Percentiles rank a stretch among this genome's conserved stretches.
Conservation (phyloP, 2,329 filamentous ascomycete species). For the Paraconiothyrium sp. region DNA sequence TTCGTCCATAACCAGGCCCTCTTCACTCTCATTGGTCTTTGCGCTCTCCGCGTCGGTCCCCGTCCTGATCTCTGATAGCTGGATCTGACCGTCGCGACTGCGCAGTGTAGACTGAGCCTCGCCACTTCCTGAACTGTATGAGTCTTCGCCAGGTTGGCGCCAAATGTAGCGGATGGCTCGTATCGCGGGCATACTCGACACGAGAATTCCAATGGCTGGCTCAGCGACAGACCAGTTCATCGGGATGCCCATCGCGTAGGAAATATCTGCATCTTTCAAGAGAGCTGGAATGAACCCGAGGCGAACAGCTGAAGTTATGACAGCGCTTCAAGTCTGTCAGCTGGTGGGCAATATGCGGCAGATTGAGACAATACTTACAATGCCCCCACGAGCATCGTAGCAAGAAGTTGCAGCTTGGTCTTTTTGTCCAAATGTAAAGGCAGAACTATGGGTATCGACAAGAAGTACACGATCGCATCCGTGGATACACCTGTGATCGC, state of each 20-base stretch:
- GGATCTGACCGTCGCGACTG: slow-evolving; percentile 25
- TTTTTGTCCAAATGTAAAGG: slow-evolving; percentile 32
- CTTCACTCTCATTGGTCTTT: slow-evolving; percentile 23
- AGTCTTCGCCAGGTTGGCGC: slow-evolving; percentile 20
- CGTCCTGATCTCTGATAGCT: slow-evolving; percentile 22
- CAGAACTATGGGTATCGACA: slow-evolving; percentile 32
- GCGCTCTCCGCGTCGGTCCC: slow-evolving; percentile 14
- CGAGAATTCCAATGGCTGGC: slow-evolving; percentile 31
- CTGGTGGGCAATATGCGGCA: neutral
- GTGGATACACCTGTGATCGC: slow-evolving; percentile 33
- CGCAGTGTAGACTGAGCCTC: slow-evolving; percentile 18
- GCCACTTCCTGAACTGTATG: slow-evolving; percentile 22
- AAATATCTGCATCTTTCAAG: slow-evolving; percentile 24
- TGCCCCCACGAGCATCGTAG: slow-evolving; percentile 32
- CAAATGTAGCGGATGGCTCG: slow-evolving; percentile 30
- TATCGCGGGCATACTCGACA: slow-evolving; percentile 31
- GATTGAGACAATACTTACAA: slow-evolving; percentile 27
- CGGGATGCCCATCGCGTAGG: slow-evolving; percentile 30
- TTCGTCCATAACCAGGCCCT: slow-evolving; percentile 19
- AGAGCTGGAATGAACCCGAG: slow-evolving; percentile 31
- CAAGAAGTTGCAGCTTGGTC: slow-evolving; percentile 29
- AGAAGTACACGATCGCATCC: slow-evolving; percentile 33
- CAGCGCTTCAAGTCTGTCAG: slow-evolving; percentile 23
- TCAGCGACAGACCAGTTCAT: slow-evolving; percentile 34
- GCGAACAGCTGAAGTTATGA: slow-evolving; percentile 32